Base-by-base conservation (phyloP, 2,329 filamentous ascomycete species). In the Lasiodiplodia citricola region DNA sequence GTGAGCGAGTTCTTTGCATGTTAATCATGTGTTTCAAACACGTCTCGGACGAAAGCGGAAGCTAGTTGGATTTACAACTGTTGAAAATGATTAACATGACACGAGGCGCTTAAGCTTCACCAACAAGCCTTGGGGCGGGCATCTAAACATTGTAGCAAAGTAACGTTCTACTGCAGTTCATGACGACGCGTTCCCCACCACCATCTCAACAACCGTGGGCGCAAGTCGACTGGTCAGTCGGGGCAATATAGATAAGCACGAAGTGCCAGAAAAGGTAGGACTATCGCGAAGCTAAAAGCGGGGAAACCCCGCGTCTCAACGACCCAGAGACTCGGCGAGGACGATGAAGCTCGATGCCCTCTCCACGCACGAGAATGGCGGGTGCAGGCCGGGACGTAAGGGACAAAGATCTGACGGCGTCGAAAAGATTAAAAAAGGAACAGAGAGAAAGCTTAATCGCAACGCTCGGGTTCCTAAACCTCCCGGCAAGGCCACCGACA, bases 251-350 rank as follows among this genome's bases (percentile, higher is more conserved):
- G 58, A 51, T 63, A 47, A 51, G 44, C 58, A 50, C 25, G n/a
- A 18, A 18, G 5, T 28, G 44, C 60, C 60, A 21, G 38, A 52
- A 64, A 38, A n/a, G 28, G 60, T 18, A 64, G n/a, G 23, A 37
- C 28, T 52, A 11, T 50, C 18, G 60, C 60, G 60, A 63, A 31
- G 7, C 57, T 6, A 35, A 44, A 50, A 63, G 58, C 58, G 58
- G 58, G 58, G 47, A 47, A 41, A 25, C 47, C 31, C 47, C 47
- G 60, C 60, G 47, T 52, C 60, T 64, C 60, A 64, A 64, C 60
- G 44, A 64, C 14, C 60, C n/a, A 64, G n/a, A 64, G 13, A 6
- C 16, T 21, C 3, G 60, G 21, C 31, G 10, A 47, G 23, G 16
- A 10, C 25, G 4, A 11, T 13, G 21, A 14, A 62, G 47, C 60